Conservation (phyloP, 2,329 filamentous ascomycete genomes). For the Penicillium oxalicum region DNA sequence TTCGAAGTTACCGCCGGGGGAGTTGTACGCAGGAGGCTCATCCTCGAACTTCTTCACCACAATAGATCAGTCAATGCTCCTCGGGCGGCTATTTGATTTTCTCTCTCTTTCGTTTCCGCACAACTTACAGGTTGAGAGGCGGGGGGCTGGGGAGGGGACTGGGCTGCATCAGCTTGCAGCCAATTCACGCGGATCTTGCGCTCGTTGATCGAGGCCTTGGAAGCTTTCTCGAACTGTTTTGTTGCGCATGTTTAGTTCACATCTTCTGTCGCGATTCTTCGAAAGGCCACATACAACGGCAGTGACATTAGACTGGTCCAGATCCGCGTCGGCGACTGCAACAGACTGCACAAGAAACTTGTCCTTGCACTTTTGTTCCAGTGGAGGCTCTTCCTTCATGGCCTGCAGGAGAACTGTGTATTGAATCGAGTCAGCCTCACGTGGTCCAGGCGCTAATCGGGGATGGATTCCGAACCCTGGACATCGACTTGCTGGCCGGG, state of each 20-base stretch:
- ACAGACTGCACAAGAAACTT: slow-evolving; percentile 97
- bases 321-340: slow-evolving; percentile 65
- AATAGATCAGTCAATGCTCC: slow-evolving; percentile 5
- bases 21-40: slow-evolving; percentile 51
- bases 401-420: slow-evolving; percentile 81
- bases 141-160: slow-evolving; percentile 20
- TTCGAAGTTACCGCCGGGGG: slow-evolving; percentile 47
- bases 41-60: slow-evolving; percentile 32
- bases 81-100: neutral
- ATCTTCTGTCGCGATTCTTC: slow-evolving; percentile 3
- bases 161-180: slow-evolving; percentile 56
- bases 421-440: slow-evolving; percentile 5
- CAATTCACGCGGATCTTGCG: slow-evolving; percentile 93
- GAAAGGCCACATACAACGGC: slow-evolving; percentile 60
- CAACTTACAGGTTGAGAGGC: slow-evolving; percentile 35
- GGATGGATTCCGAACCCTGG: slow-evolving; percentile 56
- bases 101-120: neutral
- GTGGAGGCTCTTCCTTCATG: slow-evolving; percentile 89
- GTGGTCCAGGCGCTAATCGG: neutral
- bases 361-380: slow-evolving; percentile 86
- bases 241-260: slow-evolving; percentile 7
- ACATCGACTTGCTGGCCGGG: slow-evolving; percentile 86
- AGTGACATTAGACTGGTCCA: slow-evolving; percentile 73
- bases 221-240: slow-evolving; percentile 68
- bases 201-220: slow-evolving; percentile 77